These are phyloP conservation scores for Rhytidiadelphus loreus DNA, from an alignment of 225 moss, liverwort and hornwort species.

Conservation along the genomic window DNA sequence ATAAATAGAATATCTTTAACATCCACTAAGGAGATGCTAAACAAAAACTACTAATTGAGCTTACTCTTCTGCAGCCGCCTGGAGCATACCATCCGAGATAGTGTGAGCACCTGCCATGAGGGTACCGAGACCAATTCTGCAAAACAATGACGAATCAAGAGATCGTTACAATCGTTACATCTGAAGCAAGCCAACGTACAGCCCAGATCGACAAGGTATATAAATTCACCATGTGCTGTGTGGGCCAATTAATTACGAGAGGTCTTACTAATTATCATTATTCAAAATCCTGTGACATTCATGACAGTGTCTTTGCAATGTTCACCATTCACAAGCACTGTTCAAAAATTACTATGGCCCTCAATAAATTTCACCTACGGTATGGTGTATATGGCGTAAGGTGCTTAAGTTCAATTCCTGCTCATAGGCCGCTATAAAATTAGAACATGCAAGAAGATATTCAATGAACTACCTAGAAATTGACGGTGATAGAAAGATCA, in stretches of 20 bases:
- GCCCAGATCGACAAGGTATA: background rate
- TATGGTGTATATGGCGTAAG: background rate
- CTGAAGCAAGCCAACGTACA: background rate
- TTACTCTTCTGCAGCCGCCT: constrained; percentile 85
- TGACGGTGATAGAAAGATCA: background rate
- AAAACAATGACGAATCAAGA: background rate
- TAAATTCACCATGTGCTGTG: background rate
- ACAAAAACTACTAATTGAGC: background rate
- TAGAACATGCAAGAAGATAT: background rate
- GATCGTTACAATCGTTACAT: background rate
- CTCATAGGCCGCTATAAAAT: background rate
- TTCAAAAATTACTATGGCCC: background rate
- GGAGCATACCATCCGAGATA: constrained; percentile 89
- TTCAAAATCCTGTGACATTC: background rate
- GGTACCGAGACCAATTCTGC: constrained; percentile 85
- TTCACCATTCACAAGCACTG: background rate
- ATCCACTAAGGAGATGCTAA: background rate
- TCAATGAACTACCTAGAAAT: background rate
- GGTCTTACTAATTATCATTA: background rate
- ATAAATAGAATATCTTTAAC: background rate
- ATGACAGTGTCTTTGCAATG: background rate
- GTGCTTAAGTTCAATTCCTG: background rate
- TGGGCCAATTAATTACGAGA: background rate
- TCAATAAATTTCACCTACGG: background rate
- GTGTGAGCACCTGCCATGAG: constrained; percentile 63